phyloP scores from a whole-genome alignment of 371 early-diverging fungal species.

The Saksenaea vasiformis region DNA sequence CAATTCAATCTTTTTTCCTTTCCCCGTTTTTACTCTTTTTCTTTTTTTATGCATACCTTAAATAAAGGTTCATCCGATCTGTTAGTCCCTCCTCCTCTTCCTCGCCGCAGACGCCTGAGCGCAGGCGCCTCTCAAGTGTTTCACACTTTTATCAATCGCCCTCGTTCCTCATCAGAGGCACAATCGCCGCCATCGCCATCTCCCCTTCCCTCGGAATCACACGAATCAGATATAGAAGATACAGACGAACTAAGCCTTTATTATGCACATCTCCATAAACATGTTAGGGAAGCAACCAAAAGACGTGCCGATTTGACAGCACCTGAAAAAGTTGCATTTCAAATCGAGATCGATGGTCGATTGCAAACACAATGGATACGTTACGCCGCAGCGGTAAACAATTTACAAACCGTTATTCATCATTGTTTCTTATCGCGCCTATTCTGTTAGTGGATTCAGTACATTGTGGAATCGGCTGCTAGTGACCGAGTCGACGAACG shows the following conservation, averaged over 20 bases:
- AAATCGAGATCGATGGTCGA: constrained; percentile 12
- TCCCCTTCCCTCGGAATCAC: background rate
- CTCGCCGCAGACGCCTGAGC: background rate
- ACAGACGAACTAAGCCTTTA: constrained; percentile 11
- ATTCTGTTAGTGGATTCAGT: constrained; percentile 34
- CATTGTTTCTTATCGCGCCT: background rate
- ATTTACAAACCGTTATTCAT: too few relatives aligned
- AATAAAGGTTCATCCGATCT: background rate
- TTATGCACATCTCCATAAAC: constrained; percentile 33
- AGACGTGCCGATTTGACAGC: constrained; percentile 12
- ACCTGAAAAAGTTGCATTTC: constrained; percentile 20
- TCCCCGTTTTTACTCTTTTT: background rate
- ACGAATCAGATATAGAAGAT: background rate
- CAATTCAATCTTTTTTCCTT: background rate
- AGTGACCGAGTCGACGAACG: constrained; percentile 34
- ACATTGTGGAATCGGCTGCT: constrained; percentile 30
- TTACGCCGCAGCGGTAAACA: constrained; percentile 27
- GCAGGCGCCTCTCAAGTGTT: background rate
- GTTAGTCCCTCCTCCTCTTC: background rate
- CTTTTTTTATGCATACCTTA: background rate
- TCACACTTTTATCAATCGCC: constrained; percentile 1
- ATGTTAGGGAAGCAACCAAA: constrained; percentile 29
- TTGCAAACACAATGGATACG: constrained; percentile 23
- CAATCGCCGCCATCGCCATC: background rate
- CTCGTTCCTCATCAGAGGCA: constrained; percentile 11